phyloP scores from a whole-genome alignment of 495 filamentous ascomycete genomes.

The Podospora tetraspora region DNA sequence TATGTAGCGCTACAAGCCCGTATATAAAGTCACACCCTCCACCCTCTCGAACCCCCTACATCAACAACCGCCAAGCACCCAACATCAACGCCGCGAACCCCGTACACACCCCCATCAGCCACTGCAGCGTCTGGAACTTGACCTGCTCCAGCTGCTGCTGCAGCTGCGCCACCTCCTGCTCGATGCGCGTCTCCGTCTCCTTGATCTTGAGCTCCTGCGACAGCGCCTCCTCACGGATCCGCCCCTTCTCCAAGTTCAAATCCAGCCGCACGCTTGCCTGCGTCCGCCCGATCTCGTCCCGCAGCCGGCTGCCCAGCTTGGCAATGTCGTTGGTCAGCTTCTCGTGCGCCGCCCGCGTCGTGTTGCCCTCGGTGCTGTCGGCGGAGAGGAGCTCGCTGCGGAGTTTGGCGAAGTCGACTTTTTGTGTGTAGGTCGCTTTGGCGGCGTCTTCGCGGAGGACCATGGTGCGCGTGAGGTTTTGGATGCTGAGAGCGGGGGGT shows the following conservation, averaged over 20 bases:
- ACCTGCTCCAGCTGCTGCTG: slow-evolving; percentile 91
- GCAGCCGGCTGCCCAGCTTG: slow-evolving; percentile 78
- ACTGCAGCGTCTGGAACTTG: slow-evolving; percentile 96
- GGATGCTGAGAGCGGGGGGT: slow-evolving; percentile 55
- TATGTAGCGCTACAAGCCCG: neutral
- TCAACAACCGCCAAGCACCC: slow-evolving; percentile 91
- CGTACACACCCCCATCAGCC: slow-evolving; percentile 97
- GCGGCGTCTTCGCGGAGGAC: slow-evolving; percentile 90
- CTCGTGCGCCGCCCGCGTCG: slow-evolving; percentile 87
- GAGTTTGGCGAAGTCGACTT: slow-evolving; percentile 98
- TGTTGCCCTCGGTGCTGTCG: slow-evolving; percentile 82
- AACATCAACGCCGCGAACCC: slow-evolving; percentile 85
- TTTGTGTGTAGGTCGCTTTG: slow-evolving; percentile 90
- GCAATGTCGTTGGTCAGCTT: slow-evolving; percentile 89
- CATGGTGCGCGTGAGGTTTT: slow-evolving; percentile 97
- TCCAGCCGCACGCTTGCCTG: slow-evolving; percentile 89
- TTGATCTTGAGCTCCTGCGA: slow-evolving; percentile 97
- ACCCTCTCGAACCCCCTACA: slow-evolving; percentile 28
- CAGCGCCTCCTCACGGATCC: slow-evolving; percentile 94
- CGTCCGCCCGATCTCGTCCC: slow-evolving; percentile 90
- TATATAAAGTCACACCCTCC: neutral
- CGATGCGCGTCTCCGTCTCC: slow-evolving; percentile 97
- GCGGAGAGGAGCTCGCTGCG: slow-evolving; percentile 87
- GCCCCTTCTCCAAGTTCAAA: slow-evolving; percentile 92
- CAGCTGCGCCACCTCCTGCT: slow-evolving; percentile 91